Conservation (phyloP, 2,329 filamentous ascomycete genomes). For the Stylonectria norvegica region DNA sequence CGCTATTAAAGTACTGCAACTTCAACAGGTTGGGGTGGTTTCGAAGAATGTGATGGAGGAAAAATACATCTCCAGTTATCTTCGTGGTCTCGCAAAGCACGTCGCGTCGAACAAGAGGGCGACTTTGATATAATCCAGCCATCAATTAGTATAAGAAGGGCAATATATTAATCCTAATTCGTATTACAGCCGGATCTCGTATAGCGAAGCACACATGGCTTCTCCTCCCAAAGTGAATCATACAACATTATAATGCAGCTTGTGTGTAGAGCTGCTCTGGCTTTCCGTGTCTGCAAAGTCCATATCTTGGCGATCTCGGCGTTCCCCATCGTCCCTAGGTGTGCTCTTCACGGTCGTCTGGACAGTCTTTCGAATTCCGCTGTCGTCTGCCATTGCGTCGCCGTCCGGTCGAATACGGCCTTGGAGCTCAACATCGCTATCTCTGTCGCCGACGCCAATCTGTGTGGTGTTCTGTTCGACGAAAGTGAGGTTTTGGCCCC, state of each 20-base stretch:
- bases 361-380: slow-evolving; percentile 18
- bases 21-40: too few relatives aligned
- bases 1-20: too few relatives aligned
- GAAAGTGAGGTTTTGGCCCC: neutral
- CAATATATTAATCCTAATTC: too few relatives aligned
- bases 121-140: too few relatives aligned
- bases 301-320: neutral
- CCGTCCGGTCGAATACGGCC: neutral
- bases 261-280: slow-evolving; percentile 12
- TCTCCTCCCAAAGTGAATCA: neutral
- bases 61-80: too few relatives aligned
- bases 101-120: too few relatives aligned
- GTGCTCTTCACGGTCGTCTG: slow-evolving; percentile 17
- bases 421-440: slow-evolving; percentile 7
- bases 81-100: too few relatives aligned
- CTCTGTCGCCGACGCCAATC: slow-evolving; percentile 9
- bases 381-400: neutral
- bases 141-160: too few relatives aligned
- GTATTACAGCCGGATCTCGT: too few relatives aligned
- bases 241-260: slow-evolving; percentile 8
- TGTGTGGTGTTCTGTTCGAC: slow-evolving; percentile 2
- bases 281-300: slow-evolving; percentile 12
- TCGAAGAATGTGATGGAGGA: too few relatives aligned
- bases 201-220: too few relatives aligned
- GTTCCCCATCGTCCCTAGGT: neutral